A percentile compares a stretch with the other conserved stretches of the same genome.
Evolutionary conservation across 1,284 basidiomycete genomes (phyloP).

Genomic region (Gymnopus androsaceus): DNA sequence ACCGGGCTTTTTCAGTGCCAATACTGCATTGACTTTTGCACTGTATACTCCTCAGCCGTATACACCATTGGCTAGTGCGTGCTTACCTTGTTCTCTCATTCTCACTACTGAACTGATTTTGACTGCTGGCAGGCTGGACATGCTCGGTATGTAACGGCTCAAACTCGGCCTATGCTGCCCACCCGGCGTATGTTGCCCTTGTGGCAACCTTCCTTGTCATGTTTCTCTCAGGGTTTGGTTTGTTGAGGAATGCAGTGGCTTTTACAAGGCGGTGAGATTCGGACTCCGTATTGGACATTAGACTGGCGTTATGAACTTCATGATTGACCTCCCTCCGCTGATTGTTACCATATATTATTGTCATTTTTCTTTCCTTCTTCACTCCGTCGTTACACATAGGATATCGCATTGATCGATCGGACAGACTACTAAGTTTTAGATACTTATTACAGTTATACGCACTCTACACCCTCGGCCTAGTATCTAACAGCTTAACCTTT

Average conservation of each 20-base stretch:
- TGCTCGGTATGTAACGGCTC: constrained; percentile 68
- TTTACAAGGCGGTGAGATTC: constrained; percentile 1
- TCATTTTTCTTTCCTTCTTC: too few species aligned
- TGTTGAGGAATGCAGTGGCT: constrained; percentile 44
- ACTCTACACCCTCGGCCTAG: too few species aligned
- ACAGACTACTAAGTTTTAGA: too few species aligned
- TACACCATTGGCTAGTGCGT: constrained; percentile 71
- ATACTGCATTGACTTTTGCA: constrained; percentile 76
- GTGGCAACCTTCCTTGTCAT: constrained; percentile 71
- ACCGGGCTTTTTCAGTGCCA: constrained; percentile 72
- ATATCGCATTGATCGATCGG: too few species aligned
- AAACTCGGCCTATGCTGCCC: constrained; percentile 34
- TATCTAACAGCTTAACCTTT: too few species aligned
- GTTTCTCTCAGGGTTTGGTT: constrained; percentile 69
- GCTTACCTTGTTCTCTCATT: constrained; percentile 1
- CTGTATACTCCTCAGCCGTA: constrained; percentile 83
- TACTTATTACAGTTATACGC: too few species aligned
- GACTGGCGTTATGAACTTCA: too few species aligned
- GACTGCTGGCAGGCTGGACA: constrained; percentile 62
- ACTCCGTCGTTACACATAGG: too few species aligned
- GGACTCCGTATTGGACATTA: too few species aligned
- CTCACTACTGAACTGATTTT: constrained; percentile 14
- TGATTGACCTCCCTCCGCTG: too few species aligned
- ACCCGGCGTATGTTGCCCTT: constrained; percentile 69
- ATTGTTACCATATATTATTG: too few species aligned